Conservation (phyloP, 768 basidiomycete genomes). For the Calvatia gigantea region DNA sequence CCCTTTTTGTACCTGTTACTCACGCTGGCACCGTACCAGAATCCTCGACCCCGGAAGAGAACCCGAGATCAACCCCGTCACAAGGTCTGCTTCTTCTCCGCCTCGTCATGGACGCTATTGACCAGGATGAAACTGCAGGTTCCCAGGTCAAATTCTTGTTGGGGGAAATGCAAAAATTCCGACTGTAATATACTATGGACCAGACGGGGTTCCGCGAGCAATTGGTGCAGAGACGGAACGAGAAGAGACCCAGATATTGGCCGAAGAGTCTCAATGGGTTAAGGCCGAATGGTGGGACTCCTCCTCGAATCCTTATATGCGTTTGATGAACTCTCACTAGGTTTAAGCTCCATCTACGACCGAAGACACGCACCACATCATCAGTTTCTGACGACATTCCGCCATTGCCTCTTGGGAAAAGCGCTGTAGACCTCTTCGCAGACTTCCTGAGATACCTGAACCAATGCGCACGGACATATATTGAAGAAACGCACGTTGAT, state of each 20-base stretch:
- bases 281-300: constrained; percentile 11
- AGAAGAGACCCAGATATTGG: constrained; percentile 11
- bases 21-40: constrained; percentile 13
- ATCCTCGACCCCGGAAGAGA: constrained; percentile 31
- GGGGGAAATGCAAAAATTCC: constrained; percentile 33
- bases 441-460: constrained; percentile 51
- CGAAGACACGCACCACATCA: constrained; percentile 16
- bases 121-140: constrained; percentile 7
- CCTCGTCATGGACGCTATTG: neutral
- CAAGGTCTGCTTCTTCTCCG: constrained; percentile 25
- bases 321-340: neutral
- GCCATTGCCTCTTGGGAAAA: constrained; percentile 37
- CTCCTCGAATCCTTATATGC: neutral
- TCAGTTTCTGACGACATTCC: constrained; percentile 22
- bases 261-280: constrained; percentile 11
- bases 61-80: constrained; percentile 37
- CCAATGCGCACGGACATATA: constrained; percentile 40
- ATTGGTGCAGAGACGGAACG: constrained; percentile 11
- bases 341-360: constrained; percentile 30
- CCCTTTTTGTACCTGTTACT: constrained; percentile 6
- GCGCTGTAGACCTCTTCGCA: constrained; percentile 35
- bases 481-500: constrained; percentile 40
- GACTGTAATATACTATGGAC: constrained; percentile 31
- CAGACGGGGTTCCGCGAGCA: neutral
- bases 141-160: constrained; percentile 20